A percentile compares a stretch with the other conserved stretches of the same genome.
These are phyloP conservation scores for Blastocystis sp. DNA, from an alignment of 352 stramenopile species.

Conservation along the genomic window DNA sequence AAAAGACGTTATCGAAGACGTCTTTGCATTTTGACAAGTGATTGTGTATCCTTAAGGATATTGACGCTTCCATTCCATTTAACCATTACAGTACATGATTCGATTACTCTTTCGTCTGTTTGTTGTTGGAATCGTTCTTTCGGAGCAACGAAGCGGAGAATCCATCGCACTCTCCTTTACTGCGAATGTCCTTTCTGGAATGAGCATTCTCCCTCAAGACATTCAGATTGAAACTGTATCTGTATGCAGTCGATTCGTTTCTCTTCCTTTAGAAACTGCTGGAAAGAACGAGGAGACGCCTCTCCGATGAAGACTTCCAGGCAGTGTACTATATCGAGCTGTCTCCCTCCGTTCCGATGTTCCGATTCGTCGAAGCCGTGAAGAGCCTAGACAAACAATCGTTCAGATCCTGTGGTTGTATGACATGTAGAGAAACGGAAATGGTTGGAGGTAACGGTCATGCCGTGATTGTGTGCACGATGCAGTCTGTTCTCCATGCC, in stretches of 20 bases:
- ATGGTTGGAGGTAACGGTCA: constrained; percentile 19
- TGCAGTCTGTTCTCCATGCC: background rate
- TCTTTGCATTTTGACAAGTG: constrained; percentile 2
- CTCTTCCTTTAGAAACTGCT: background rate
- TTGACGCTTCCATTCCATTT: background rate
- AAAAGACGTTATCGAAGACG: constrained; percentile 24
- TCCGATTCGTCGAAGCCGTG: background rate
- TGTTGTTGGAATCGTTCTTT: background rate
- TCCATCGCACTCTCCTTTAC: constrained; percentile 6
- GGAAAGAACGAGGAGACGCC: too few relatives aligned
- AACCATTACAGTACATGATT: background rate
- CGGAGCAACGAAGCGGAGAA: background rate
- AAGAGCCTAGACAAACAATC: background rate
- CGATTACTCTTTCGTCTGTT: background rate
- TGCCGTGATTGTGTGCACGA: background rate
- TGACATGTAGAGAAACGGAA: constrained; percentile 20
- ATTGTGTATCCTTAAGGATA: constrained; percentile 25
- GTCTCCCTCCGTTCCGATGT: background rate
- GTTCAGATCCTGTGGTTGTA: too few relatives aligned
- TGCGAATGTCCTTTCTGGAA: constrained; percentile 28
- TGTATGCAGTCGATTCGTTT: background rate
- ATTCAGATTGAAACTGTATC: constrained; percentile 21
- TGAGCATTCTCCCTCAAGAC: constrained; percentile 9
- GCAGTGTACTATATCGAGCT: constrained; percentile 12
- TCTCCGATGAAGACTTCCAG: background rate